These are phyloP conservation scores for Prunus davidiana DNA, from an alignment of 306 rosid genomes.

Conservation along the genomic window DNA sequence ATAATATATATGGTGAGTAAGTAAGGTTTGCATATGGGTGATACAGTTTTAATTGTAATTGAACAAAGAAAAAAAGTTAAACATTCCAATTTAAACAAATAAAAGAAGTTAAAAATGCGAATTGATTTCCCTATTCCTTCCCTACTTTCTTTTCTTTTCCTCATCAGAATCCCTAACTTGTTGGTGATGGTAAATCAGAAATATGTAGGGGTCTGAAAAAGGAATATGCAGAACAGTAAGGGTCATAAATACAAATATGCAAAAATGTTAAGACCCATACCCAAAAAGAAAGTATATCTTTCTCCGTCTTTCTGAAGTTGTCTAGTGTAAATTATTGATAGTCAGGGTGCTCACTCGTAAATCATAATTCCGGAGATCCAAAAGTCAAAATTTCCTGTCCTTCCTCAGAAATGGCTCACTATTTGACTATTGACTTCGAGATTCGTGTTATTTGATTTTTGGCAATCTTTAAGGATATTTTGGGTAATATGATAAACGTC, in stretches of 20 bases:
- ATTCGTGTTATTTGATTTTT: background rate
- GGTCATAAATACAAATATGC: too few species aligned
- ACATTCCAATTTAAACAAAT: background rate
- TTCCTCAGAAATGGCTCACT: background rate
- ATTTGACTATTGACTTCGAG: conserved; percentile 21
- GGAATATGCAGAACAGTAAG: too few species aligned
- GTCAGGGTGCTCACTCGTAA: background rate
- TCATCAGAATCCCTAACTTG: background rate
- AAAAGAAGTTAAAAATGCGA: background rate
- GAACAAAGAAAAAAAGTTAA: background rate
- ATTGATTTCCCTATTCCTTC: background rate
- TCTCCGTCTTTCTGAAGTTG: too few species aligned
- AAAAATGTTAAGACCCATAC: too few species aligned
- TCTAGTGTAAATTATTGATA: too few species aligned
- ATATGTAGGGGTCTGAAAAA: too few species aligned
- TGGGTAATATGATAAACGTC: background rate
- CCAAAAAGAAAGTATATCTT: too few species aligned
- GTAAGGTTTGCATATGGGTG: background rate
- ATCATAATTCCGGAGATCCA: background rate
- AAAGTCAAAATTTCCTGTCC: conserved; percentile 14
- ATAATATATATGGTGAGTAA: too few species aligned
- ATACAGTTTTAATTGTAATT: background rate
- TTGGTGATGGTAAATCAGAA: background rate
- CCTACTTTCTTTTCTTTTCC: background rate
- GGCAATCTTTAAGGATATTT: background rate